phyloP scores from a whole-genome alignment of 495 filamentous ascomycete species.

The Neurospora sp. region DNA sequence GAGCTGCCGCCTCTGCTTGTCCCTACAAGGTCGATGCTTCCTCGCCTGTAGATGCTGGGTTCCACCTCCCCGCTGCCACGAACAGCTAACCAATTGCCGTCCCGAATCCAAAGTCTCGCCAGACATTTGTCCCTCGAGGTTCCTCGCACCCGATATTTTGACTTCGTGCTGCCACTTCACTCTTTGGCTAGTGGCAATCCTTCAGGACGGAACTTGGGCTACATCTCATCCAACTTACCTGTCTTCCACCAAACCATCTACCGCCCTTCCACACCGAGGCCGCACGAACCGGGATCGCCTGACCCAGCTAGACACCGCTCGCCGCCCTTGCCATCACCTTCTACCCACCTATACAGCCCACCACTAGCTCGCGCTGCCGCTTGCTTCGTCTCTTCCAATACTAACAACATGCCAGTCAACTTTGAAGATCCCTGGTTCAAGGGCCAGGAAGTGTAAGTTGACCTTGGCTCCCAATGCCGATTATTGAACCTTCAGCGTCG shows the following conservation, averaged over 20 bases:
- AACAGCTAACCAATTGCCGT: not conserved
- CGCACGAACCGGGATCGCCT: not conserved
- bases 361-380: constrained; percentile 14
- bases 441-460: constrained; percentile 32
- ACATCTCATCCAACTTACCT: not conserved
- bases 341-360: not conserved
- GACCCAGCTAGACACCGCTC: not conserved
- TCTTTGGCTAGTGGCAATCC: not conserved
- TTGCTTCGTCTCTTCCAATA: not conserved
- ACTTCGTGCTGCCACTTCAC: not conserved
- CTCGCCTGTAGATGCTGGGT: not conserved
- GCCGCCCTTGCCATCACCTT: not conserved
- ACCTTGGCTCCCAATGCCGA: not conserved
- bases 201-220: not conserved
- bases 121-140: not conserved
- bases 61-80: not conserved
- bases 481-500: not conserved
- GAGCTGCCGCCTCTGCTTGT: not conserved
- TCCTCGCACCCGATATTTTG: not conserved
- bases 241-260: not conserved
- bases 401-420: constrained; percentile 20
- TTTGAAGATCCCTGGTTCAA: constrained; percentile 37
- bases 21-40: not conserved
- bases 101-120: not conserved
- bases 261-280: not conserved